Evolutionary conservation across 208 protist genomes (phyloP).

Genomic region (Leishmania aethiopica): DNA sequence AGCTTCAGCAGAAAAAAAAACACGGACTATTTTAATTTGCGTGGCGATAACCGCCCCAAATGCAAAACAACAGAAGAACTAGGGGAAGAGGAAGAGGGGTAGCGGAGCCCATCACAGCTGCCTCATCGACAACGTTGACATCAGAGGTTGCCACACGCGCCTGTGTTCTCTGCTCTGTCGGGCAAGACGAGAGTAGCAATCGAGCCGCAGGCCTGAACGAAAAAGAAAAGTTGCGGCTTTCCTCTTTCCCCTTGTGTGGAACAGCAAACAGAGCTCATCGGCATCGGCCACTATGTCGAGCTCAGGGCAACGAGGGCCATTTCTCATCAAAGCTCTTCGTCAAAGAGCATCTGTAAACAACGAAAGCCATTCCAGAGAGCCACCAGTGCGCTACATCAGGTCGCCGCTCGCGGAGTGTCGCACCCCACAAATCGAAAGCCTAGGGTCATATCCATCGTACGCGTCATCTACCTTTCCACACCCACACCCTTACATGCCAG

Average conservation of each 20-base stretch:
- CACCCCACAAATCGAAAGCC: neutral
- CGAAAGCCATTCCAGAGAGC: neutral
- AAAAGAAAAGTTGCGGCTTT: neutral
- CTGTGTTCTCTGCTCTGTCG: neutral
- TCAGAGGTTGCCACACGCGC: neutral
- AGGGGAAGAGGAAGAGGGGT: neutral
- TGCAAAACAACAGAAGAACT: neutral
- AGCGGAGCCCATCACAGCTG: neutral
- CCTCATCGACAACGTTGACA: neutral
- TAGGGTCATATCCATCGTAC: neutral
- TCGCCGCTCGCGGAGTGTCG: neutral
- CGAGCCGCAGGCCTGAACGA: neutral
- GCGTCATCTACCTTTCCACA: neutral
- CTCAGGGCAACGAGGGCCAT: neutral
- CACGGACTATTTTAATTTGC: neutral
- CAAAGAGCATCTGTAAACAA: slow-evolving; percentile 4
- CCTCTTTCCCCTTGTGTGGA: neutral
- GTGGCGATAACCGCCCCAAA: neutral
- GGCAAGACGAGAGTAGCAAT: neutral
- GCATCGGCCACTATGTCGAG: neutral
- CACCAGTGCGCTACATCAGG: neutral
- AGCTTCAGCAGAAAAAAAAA: neutral
- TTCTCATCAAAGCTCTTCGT: neutral
- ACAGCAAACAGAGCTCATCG: neutral
- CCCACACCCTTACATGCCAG: neutral